Evolutionary conservation across 176 grass and related monocot species (phyloP).

Genomic region (Cenchrus purpureus): DNA sequence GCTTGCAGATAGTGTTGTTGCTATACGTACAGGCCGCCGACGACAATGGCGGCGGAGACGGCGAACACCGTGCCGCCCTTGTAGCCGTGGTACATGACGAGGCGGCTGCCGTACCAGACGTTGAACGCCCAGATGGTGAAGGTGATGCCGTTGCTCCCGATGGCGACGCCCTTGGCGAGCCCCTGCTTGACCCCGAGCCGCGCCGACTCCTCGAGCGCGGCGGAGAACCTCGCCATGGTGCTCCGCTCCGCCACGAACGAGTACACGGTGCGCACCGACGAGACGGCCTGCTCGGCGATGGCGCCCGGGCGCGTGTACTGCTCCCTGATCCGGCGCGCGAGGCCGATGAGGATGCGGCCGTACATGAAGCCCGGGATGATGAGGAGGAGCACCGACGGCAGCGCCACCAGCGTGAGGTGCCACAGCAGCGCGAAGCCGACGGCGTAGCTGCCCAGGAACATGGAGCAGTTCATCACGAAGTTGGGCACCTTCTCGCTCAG

Average conservation of each 20-base stretch:
- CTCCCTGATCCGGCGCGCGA: slow-evolving; percentile 72
- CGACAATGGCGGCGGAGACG: slow-evolving; percentile 65
- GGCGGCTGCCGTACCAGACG: slow-evolving; percentile 88
- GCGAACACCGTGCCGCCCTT: slow-evolving; percentile 88
- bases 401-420: slow-evolving; percentile 73
- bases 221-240: slow-evolving; percentile 71
- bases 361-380: slow-evolving; percentile 90
- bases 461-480: slow-evolving; percentile 85
- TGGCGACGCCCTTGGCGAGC: slow-evolving; percentile 80
- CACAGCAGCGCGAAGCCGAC: slow-evolving; percentile 74
- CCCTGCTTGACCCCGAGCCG: slow-evolving; percentile 83
- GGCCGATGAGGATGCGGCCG: slow-evolving; percentile 75
- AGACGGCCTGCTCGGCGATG: slow-evolving; percentile 84
- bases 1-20: neutral
- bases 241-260: slow-evolving; percentile 73
- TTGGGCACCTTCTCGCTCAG: slow-evolving; percentile 95
- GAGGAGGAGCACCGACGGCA: slow-evolving; percentile 74
- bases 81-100: slow-evolving; percentile 92
- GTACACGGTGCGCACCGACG: slow-evolving; percentile 86
- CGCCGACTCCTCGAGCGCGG: slow-evolving; percentile 71
- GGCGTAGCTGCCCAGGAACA: slow-evolving; percentile 78
- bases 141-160: slow-evolving; percentile 92
- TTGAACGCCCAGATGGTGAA: slow-evolving; percentile 88
- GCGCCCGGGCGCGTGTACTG: slow-evolving; percentile 74
- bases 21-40: slow-evolving; percentile 74